Percentiles rank a stretch among this genome's conserved stretches.
Evolutionary conservation across 2,329 filamentous ascomycete species (phyloP).

Genomic region (Penicillium thymicola): DNA sequence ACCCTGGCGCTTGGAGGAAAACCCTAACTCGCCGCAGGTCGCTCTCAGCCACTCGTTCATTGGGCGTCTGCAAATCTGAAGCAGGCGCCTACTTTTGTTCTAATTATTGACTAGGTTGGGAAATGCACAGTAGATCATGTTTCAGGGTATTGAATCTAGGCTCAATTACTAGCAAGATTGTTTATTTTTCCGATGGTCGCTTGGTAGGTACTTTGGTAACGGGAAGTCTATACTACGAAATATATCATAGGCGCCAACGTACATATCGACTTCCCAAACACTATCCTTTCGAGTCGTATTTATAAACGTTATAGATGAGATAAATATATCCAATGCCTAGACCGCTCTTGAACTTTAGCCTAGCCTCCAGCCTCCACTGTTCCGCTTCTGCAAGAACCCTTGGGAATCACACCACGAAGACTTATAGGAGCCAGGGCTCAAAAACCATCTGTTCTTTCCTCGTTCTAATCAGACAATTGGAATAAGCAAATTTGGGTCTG

Average conservation of each 20-base stretch:
- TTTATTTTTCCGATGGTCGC: slow-evolving; percentile 1
- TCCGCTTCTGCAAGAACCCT: too few species aligned
- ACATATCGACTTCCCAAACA: not conserved
- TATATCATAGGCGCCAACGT: not conserved
- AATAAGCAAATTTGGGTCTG: too few species aligned
- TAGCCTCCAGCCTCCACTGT: too few species aligned
- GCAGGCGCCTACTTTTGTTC: slow-evolving; percentile 14
- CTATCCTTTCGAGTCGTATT: not conserved
- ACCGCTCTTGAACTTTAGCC: too few species aligned
- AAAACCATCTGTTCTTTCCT: too few species aligned
- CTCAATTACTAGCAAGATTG: not conserved
- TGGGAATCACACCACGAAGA: too few species aligned
- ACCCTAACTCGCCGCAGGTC: slow-evolving; percentile 10
- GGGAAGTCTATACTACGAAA: not conserved
- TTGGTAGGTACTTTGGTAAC: not conserved
- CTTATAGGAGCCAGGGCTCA: too few species aligned
- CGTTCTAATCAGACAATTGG: too few species aligned
- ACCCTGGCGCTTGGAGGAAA: slow-evolving; percentile 28
- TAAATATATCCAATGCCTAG: not conserved
- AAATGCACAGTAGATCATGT: slow-evolving; percentile 14
- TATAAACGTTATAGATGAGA: slow-evolving; percentile 1
- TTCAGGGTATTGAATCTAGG: slow-evolving; percentile 10
- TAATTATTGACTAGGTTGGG: not conserved
- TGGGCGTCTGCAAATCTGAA: slow-evolving; percentile 9
- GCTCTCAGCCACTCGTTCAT: slow-evolving; percentile 28